Percentiles rank a stretch among this genome's conserved stretches.
Evolutionary conservation across 768 basidiomycete species (phyloP).

Genomic region (Dioszegia crocea): DNA sequence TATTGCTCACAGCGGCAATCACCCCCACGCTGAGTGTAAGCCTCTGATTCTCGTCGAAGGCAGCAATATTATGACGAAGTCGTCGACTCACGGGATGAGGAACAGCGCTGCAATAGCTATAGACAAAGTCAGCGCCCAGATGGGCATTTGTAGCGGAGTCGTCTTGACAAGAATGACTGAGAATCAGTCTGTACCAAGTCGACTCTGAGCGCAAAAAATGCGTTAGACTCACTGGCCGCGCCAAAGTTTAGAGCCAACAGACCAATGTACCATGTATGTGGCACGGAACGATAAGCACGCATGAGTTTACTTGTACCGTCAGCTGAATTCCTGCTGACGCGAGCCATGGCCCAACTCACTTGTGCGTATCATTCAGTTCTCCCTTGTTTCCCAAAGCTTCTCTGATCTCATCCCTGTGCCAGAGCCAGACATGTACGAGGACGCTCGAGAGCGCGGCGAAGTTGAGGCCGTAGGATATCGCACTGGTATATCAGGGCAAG

Average conservation of each 20-base stretch:
- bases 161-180: slow-evolving; percentile 44
- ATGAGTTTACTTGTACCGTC: slow-evolving; percentile 38
- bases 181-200: neutral
- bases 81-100: slow-evolving; percentile 36
- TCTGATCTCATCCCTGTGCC: slow-evolving; percentile 47
- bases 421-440: slow-evolving; percentile 47
- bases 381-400: slow-evolving; percentile 32
- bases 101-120: slow-evolving; percentile 47
- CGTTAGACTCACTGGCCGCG: slow-evolving; percentile 31
- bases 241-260: slow-evolving; percentile 41
- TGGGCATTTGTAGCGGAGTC: slow-evolving; percentile 47
- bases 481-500: slow-evolving; percentile 21
- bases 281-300: slow-evolving; percentile 42
- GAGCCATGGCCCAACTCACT: slow-evolving; percentile 19
- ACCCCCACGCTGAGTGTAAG: slow-evolving; percentile 37
- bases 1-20: slow-evolving; percentile 49
- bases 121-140: slow-evolving; percentile 47
- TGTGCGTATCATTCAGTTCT: slow-evolving; percentile 43
- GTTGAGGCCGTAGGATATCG: slow-evolving; percentile 44
- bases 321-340: neutral
- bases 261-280: slow-evolving; percentile 44
- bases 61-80: too few species aligned
- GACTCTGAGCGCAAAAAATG: too few species aligned
- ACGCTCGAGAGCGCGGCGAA: slow-evolving; percentile 49
- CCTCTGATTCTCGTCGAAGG: neutral